These are phyloP conservation scores for Colletotrichum salicis DNA, from an alignment of 2,329 filamentous ascomycete species.

Conservation along the genomic window DNA sequence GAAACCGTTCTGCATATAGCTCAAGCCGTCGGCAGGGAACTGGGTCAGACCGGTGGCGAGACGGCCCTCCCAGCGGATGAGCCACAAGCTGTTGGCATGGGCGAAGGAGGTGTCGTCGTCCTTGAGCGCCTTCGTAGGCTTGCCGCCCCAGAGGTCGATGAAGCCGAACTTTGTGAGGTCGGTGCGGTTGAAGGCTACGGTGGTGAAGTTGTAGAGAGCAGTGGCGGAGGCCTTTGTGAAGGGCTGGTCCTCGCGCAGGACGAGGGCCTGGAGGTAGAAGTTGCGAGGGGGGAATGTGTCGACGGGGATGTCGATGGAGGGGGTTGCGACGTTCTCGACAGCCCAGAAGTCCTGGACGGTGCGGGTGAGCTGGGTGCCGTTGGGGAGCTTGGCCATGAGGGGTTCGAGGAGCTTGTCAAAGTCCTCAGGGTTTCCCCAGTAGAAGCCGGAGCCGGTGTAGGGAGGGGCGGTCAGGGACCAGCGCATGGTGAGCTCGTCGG, in stretches of 20 bases:
- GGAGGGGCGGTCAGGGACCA: conserved; percentile 31
- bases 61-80: conserved; percentile 44
- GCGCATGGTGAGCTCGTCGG: conserved; percentile 33
- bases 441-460: conserved; percentile 33
- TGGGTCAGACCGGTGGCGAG: conserved; percentile 52
- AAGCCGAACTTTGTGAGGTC: conserved; percentile 34
- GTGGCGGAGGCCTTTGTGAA: conserved; percentile 30
- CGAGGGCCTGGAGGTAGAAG: conserved; percentile 36
- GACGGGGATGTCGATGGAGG: conserved; percentile 25
- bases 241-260: conserved; percentile 33
- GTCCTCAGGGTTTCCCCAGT: conserved; percentile 33
- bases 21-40: conserved; percentile 59
- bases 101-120: conserved; percentile 48
- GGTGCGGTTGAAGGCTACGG: conserved; percentile 33
- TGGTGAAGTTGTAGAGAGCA: conserved; percentile 27
- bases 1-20: conserved; percentile 57
- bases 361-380: conserved; percentile 23
- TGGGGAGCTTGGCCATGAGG: conserved; percentile 27
- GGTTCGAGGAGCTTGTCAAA: conserved; percentile 33
- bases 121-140: conserved; percentile 43
- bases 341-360: conserved; percentile 34
- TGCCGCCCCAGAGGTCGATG: conserved; percentile 35
- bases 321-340: conserved; percentile 33
- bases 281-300: conserved; percentile 31
- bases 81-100: conserved; percentile 53